Base-by-base conservation (phyloP, 1,284 basidiomycete genomes). In the Inonotus hispidus region DNA sequence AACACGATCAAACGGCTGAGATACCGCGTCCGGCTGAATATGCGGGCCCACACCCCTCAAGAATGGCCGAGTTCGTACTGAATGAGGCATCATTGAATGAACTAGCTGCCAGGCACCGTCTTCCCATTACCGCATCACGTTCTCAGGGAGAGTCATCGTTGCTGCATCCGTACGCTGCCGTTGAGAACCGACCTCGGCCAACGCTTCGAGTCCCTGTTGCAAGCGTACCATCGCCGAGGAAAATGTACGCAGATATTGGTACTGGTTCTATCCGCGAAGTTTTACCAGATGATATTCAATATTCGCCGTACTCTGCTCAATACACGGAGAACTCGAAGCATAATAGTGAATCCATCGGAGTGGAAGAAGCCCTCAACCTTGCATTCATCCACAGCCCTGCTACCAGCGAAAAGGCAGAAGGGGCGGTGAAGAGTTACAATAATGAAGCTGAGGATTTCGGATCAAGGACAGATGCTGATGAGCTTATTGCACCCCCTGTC, bases 181-280 rank as follows among this genome's bases (percentile, higher is more conserved):
- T 53, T 8, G 49, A 57, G 35, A 13, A 39, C 11, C 64, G 58
- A 32, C 61, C 61, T 21, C 61, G 58, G 13, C 60, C 63, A 13
- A 56, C 64, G 2, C 69, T 70, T 32, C 55, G 68, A 11, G 61
- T 71, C 13, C 66, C 68, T 3, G 63, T 63, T 19, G 53, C 64
- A 7, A 66, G 70, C 2, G 70, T 78, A 2, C 75, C 79, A 3
- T 68, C 76, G n/a, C 66, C 73, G 19, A 71, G 74, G 13, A 79
- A 77, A 67, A 80, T 85, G 78, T 84, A 80, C 76, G 82, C 81
- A 0, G 79, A 79, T 64, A 69, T 81, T 72, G 60, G 76, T 72
- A 66, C 73, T 11, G 80, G 79, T 1, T 69, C 76, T 23, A 74
- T 83, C n/a, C 75, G 79, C 45, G 82, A 83, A 66, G 71, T 85